Evolutionary conservation across 208 protist species (phyloP), one percentile per base, ranked within the genome.

Genomic region (Strigomonas culicis): DNA sequence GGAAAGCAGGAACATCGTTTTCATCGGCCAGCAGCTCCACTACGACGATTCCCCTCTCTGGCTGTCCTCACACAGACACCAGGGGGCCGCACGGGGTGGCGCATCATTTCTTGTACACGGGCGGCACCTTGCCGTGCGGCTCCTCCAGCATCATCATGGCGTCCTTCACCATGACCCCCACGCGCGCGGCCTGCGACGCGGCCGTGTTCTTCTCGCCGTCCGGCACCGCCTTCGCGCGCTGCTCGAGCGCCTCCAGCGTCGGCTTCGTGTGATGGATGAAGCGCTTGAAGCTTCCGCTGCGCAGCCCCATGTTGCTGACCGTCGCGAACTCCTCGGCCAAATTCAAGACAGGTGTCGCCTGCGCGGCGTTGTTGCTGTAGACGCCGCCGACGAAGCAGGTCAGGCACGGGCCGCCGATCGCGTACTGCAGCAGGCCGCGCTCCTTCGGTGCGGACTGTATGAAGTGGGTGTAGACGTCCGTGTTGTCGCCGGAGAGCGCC

Each of bases 381-480:
- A 90, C 63, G 36, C 79, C 79, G 8, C 69, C 70, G 6, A 79
- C 70, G 56, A 75, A 76, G 15, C 75, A 52, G 27, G 76, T 86
- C 58, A 81, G 56, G 67, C 80, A 86, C 4, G 80, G 59, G 0
- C 80, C 80, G 19, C 84, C 80, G 13, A 90, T 53, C 15, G 76
- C 77, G 59, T 71, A 80, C 46, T 73, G 66, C 25, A 90, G 59
- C 19, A 90, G 46, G 8, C 64, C 70, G 44, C 65, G 62, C 34
- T 65, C 52, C 57, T 60, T 75, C 44, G 62, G 59, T 11, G 63
- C 65, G 13, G 55, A 39, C 51, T 64, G 27, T 13, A 86, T 44
- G 0, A 67, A 27, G 30, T 61, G 60, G 11, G 52, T 55, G 72
- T 86, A 84, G 28, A 72, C 43, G 1, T 50, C 58, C 32, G 66